Conservation (phyloP, 2,329 filamentous ascomycete species). For the Colletotrichum echinochloae region DNA sequence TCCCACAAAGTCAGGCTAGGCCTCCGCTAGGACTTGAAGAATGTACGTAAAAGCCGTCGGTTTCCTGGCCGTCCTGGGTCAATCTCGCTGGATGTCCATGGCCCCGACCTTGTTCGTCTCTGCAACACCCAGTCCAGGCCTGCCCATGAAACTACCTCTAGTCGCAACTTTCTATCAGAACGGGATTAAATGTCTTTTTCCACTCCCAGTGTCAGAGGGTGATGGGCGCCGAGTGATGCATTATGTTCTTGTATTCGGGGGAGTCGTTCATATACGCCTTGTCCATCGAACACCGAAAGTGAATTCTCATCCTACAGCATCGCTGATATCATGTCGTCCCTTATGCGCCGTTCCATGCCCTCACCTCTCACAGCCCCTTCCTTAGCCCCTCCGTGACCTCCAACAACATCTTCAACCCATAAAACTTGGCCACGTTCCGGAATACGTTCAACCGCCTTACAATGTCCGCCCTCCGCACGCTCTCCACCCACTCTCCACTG, state of each 20-base stretch:
- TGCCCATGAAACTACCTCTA: no score
- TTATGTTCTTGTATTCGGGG: not conserved
- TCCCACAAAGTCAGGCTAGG: no score
- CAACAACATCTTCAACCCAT: constrained; percentile 84
- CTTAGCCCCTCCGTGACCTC: constrained; percentile 77
- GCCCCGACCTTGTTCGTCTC: no score
- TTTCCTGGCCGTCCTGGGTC: no score
- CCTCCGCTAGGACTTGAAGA: no score
- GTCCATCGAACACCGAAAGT: not conserved
- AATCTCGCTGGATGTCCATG: no score
- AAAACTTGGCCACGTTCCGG: constrained; percentile 80
- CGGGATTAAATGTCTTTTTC: not conserved
- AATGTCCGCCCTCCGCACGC: constrained; percentile 75
- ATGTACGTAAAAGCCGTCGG: no score
- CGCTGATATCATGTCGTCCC: not conserved
- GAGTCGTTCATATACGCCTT: not conserved
- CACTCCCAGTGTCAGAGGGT: not conserved
- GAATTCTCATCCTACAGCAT: not conserved
- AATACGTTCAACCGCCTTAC: constrained; percentile 76
- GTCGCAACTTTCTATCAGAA: no score
- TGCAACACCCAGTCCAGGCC: no score
- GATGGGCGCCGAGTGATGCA: not conserved
- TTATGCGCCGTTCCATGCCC: not conserved
- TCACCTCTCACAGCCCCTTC: constrained; percentile 53
- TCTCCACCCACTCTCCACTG: constrained; percentile 85